Evolutionary conservation across 1,139 yeast species (phyloP).

Genomic region (Petasospora rhodanensis): DNA sequence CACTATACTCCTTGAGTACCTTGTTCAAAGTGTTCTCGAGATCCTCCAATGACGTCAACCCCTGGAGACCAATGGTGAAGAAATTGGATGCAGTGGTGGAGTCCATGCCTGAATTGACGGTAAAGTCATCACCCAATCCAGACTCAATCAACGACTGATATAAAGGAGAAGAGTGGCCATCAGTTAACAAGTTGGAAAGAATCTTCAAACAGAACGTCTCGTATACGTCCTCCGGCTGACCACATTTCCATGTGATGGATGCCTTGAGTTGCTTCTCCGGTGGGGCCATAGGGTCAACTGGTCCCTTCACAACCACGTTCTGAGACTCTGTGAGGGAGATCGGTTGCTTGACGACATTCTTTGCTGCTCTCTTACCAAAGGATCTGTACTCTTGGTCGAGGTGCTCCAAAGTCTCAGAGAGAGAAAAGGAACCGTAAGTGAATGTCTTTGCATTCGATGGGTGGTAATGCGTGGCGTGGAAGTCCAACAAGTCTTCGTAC

Average conservation of each 20-base stretch:
- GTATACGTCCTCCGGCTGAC: slow-evolving; percentile 65
- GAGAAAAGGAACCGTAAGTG: slow-evolving; percentile 78
- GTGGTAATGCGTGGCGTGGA: slow-evolving; percentile 73
- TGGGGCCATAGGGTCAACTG: slow-evolving; percentile 79
- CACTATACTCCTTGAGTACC: slow-evolving; percentile 43
- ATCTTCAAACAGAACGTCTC: slow-evolving; percentile 72
- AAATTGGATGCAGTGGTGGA: slow-evolving; percentile 73
- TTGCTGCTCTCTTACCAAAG: slow-evolving; percentile 47
- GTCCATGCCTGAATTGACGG: slow-evolving; percentile 87
- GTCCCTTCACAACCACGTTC: slow-evolving; percentile 54
- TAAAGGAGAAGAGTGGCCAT: slow-evolving; percentile 90
- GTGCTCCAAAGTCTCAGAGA: slow-evolving; percentile 56
- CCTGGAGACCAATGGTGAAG: slow-evolving; percentile 84
- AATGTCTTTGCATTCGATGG: slow-evolving; percentile 87
- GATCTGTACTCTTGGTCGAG: slow-evolving; percentile 47
- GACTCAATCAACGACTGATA: slow-evolving; percentile 81
- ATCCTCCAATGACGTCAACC: slow-evolving; percentile 51
- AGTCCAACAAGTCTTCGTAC: slow-evolving; percentile 71
- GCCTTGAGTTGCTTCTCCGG: slow-evolving; percentile 66
- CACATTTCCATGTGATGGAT: slow-evolving; percentile 85
- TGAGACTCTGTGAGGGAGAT: slow-evolving; percentile 35
- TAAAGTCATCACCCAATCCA: slow-evolving; percentile 80
- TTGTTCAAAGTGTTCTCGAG: slow-evolving; percentile 38
- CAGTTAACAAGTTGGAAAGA: slow-evolving; percentile 68
- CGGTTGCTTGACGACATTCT: slow-evolving; percentile 34